Conservation (phyloP, 306 rosid species). For the Cicer cuneatum region DNA sequence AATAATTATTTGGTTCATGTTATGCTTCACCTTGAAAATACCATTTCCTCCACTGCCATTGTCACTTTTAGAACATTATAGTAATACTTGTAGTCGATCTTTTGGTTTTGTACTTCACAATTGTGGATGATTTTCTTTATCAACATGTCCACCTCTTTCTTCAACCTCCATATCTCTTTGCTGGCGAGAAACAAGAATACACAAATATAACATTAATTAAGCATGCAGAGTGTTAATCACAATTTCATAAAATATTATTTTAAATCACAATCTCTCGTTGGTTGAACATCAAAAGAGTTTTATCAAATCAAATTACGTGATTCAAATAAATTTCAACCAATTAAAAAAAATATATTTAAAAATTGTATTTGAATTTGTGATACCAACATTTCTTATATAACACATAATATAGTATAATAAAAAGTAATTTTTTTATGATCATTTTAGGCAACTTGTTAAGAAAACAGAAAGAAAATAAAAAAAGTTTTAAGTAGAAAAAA, state of each 20-base stretch:
- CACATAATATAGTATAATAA: background rate
- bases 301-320: no score
- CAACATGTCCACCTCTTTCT: constrained; percentile 47
- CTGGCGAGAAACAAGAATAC: constrained; percentile 39
- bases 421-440: background rate
- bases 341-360: no score
- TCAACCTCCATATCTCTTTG: constrained; percentile 40
- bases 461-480: no score
- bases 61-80: constrained; percentile 35
- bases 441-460: no score
- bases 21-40: background rate
- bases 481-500: no score
- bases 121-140: constrained; percentile 31
- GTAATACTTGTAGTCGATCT: constrained; percentile 41
- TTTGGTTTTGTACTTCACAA: constrained; percentile 32
- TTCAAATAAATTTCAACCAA: no score
- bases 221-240: no score
- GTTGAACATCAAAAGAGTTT: no score
- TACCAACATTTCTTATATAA: no score
- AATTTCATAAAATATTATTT: no score
- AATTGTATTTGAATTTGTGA: no score
- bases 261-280: no score
- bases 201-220: background rate
- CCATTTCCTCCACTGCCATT: background rate
- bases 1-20: constrained; percentile 23